Conservation (phyloP, 257 asterid genomes). For the Ehretia macrophylla region DNA sequence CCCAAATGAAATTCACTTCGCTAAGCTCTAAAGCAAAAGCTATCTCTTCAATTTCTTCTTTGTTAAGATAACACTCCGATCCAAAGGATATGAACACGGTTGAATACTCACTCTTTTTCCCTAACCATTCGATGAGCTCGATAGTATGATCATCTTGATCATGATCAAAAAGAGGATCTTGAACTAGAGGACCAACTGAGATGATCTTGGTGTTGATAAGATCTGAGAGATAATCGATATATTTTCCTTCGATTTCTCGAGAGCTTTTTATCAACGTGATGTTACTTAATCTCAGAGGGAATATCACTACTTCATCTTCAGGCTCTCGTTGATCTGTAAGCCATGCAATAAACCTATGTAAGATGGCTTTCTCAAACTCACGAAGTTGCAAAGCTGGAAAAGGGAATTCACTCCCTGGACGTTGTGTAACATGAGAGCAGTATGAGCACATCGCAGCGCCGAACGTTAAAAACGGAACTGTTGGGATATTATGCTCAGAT, state of each 20-base stretch:
- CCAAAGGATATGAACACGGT: slow-evolving; percentile 53
- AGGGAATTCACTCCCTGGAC: slow-evolving; percentile 20
- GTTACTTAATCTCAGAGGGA: not conserved
- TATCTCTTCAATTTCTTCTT: slow-evolving; percentile 42
- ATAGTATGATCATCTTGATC: not conserved
- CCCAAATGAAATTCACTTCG: slow-evolving; percentile 49
- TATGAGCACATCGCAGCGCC: slow-evolving; percentile 30
- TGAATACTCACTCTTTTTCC: slow-evolving; percentile 24
- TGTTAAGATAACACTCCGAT: slow-evolving; percentile 41
- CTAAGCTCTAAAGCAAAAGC: slow-evolving; percentile 48
- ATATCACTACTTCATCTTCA: no score
- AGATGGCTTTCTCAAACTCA: slow-evolving; percentile 14
- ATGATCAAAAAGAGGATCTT: not conserved
- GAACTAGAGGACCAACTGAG: slow-evolving; percentile 31
- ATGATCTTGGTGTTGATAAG: slow-evolving; percentile 3
- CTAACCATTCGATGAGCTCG: slow-evolving; percentile 45
- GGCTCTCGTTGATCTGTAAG: no score
- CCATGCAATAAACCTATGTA: not conserved
- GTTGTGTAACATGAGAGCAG: slow-evolving; percentile 6
- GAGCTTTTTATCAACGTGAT: slow-evolving; percentile 28
- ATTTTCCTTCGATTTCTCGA: slow-evolving; percentile 41
- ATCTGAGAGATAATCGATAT: slow-evolving; percentile 29
- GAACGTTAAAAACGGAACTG: slow-evolving; percentile 23
- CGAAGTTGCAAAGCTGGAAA: slow-evolving; percentile 24
- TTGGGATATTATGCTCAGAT: slow-evolving; percentile 16